Evolutionary conservation across 371 early-diverging fungal species (phyloP).

Genomic region (Capillidium rhysosporum): DNA sequence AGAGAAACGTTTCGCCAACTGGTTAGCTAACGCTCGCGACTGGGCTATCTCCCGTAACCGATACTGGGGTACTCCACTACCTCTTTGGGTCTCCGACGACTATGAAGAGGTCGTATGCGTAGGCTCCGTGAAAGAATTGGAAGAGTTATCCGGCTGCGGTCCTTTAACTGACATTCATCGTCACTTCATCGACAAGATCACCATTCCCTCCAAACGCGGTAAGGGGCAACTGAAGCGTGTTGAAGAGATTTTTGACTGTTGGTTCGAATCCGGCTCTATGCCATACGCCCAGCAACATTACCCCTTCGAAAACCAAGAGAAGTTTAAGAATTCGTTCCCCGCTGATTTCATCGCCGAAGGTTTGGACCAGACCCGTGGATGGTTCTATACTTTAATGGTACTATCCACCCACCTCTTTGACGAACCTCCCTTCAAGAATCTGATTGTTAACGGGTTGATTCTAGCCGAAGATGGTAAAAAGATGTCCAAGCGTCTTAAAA

Average conservation of each 20-base stretch:
- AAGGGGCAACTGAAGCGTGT: conserved; percentile 81
- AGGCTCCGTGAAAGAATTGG: conserved; percentile 91
- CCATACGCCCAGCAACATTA: conserved; percentile 99
- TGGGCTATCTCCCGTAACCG: conserved; percentile 99
- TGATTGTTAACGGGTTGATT: conserved; percentile 98
- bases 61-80: conserved; percentile 99
- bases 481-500: conserved; percentile 99
- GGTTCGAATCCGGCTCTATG: conserved; percentile 98
- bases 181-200: conserved; percentile 93
- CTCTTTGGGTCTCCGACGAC: conserved; percentile 96
- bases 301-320: conserved; percentile 90
- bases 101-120: conserved; percentile 84
- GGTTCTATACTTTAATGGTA: conserved; percentile 99
- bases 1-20: conserved; percentile 97
- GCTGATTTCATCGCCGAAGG: conserved; percentile 99
- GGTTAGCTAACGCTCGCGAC: conserved; percentile 97
- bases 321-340: conserved; percentile 82
- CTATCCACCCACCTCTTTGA: conserved; percentile 97
- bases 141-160: conserved; percentile 67
- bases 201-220: conserved; percentile 86
- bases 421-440: conserved; percentile 97
- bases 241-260: conserved; percentile 99
- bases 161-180: conserved; percentile 96
- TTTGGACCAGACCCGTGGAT: conserved; percentile 99
- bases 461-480: conserved; percentile 99